Evolutionary conservation across 345 rosid genomes (phyloP), one percentile per base, ranked within the genome.

Genomic region (Balakata baccata): DNA sequence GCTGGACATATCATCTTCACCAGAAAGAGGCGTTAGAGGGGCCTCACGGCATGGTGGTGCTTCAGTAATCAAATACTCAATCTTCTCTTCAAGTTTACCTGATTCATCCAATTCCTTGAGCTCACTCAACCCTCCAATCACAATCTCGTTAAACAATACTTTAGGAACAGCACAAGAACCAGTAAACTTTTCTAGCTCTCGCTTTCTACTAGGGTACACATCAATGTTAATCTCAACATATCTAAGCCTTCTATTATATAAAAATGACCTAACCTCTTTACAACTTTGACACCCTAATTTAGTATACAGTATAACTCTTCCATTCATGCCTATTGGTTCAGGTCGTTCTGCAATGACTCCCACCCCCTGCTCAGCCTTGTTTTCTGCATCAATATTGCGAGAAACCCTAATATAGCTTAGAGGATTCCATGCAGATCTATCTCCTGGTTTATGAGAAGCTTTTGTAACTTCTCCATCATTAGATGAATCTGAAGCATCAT

Each of bases 11-110:
- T 91, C 97, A 81, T 89, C 98, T 87, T 93, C 97, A 47, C 96
- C 98, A 51, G 97, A 91, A 70, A 91, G 87, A 64, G 98, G 97
- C 0, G 92, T 94, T 49, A 89, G 47, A 74, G 96, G 98, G 78
- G 94, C 91, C 85, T 84, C 89, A 34, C 66, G 64, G 10, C 88
- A 64, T 7, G 98, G 90, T 63, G 78, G 90, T 63, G 78, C 75
- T 84, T 90, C 88, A 49, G 78, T 20, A 62, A 91, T 81, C 73
- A 91, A 56, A 83, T 75, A 66, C 50, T 83, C 86, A 43, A 89
- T 88, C 84, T 87, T 91, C 81, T 91, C 97, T 54, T 81, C 85
- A 80, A 91, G 90, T 77, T 84, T 75, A 43, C 94, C 91, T 60
- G 86, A 83, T 75, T 87, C 87, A 58, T 87, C 94, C 78, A 89